Conservation (phyloP, 306 rosid genomes). For the Vachellia pachyceras region DNA sequence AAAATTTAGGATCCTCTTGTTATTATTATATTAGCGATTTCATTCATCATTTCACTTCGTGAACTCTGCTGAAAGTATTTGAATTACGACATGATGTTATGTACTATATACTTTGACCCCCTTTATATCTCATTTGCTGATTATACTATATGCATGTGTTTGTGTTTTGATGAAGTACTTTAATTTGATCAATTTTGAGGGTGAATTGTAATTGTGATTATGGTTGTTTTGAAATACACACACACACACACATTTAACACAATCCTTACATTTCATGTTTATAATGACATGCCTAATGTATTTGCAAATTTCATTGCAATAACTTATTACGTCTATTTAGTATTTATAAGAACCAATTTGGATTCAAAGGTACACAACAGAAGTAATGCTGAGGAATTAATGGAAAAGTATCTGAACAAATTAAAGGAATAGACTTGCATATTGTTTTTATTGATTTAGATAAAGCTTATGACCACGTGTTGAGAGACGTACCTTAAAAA, state of each 20-base stretch:
- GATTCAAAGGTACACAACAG: too few relatives aligned
- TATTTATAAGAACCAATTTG: too few relatives aligned
- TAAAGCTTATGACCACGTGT: too few relatives aligned
- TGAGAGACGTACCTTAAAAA: too few relatives aligned
- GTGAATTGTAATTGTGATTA: not conserved
- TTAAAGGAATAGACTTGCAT: too few relatives aligned
- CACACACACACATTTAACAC: too few relatives aligned
- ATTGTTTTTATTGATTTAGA: too few relatives aligned
- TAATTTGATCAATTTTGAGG: not conserved
- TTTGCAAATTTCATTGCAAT: not conserved
- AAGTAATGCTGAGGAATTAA: too few relatives aligned
- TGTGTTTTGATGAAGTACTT: too few relatives aligned
- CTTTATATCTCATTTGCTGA: not conserved
- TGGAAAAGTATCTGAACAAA: too few relatives aligned
- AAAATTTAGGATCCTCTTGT: conserved; percentile 11
- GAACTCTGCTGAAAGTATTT: conserved; percentile 10
- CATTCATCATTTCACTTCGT: conserved; percentile 27
- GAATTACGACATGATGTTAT: not conserved
- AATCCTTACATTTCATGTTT: not conserved
- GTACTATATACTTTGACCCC: conserved; percentile 5
- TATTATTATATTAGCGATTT: conserved; percentile 28
- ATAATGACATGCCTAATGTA: not conserved
- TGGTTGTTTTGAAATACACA: not conserved
- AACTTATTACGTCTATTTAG: not conserved
- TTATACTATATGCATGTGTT: too few relatives aligned